Base-by-base conservation (phyloP, 1,284 basidiomycete genomes). In the Pisolithus thermaeus region DNA sequence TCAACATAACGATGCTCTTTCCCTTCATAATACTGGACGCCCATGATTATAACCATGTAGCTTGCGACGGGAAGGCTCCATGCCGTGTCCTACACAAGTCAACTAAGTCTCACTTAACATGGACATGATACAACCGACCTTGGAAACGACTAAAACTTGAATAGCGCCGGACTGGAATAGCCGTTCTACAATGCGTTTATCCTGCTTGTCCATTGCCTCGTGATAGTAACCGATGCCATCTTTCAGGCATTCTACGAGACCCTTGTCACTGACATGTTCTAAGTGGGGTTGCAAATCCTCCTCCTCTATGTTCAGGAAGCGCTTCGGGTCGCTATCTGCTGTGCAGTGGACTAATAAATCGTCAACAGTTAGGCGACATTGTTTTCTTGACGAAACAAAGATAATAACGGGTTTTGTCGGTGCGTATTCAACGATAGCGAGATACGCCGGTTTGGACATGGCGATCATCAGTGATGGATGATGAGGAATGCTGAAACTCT, bases 1-100 rank as follows among this genome's bases (percentile, higher is more conserved):
- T 99, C 96, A 60, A 97, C 80, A 61, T 99, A 99, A 47, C 96
- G 90, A 66, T 97, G 94, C 63, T 97, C 94, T 69, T 91, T 90
- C 63, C 93, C 94, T 66, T 99, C 94, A 63, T 92, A 99, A 53
- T 75, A 90, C 67, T 99, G 97, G 1, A 98, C 92, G 28, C 95
- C 95, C 93, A 99, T 97, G 64, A 99, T 90, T 63, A 99, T 87
- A 46, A 98, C 95, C 89, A 99, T 93, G 71, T 97, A 97, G 53
- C 91, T 87, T 0, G 90, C 84, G 30, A 97, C 82, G 0, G 97
- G 94, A 20, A 98, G 76, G 64, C 84, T 93, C 97, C 97, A 99
- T 0, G 93, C 92, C 0, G 90, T 92, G 62, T 98, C 96, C 87
- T 92, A 39, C n/a, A 18, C 23, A 22, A 1, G 4, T 27, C 4